Percentiles rank a stretch among this genome's conserved stretches.
phyloP scores from a whole-genome alignment of 495 filamentous ascomycete species.

The Lindgomyces ingoldianus region DNA sequence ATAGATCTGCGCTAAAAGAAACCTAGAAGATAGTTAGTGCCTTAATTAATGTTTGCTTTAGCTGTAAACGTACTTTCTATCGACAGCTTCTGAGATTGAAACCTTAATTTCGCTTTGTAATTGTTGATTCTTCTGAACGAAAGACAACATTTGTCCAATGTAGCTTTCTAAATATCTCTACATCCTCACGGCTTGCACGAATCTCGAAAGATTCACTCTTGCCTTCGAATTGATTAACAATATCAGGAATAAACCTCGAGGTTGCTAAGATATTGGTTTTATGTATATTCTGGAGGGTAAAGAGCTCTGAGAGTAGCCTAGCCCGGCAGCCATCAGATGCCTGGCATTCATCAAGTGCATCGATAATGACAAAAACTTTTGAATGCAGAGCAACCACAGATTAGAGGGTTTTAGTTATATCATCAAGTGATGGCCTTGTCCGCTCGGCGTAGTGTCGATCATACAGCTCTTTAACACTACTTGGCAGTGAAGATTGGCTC shows the following conservation, averaged over 20 bases:
- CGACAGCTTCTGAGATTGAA: not conserved
- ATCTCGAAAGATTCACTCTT: constrained; percentile 39
- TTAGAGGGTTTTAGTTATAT: constrained; percentile 17
- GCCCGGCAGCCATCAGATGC: not conserved
- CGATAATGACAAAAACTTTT: constrained; percentile 48
- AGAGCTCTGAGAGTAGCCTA: constrained; percentile 36
- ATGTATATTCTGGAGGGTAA: constrained; percentile 34
- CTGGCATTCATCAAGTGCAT: constrained; percentile 54
- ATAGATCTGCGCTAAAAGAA: constrained; percentile 19
- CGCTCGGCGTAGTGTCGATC: not conserved
- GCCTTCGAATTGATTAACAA: constrained; percentile 36
- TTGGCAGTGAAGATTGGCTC: not conserved
- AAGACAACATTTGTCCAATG: not conserved
- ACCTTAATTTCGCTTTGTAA: not conserved
- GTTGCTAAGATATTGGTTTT: constrained; percentile 47
- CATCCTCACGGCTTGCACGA: constrained; percentile 44
- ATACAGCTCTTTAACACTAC: not conserved
- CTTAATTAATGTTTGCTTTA: not conserved
- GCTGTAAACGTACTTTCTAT: not conserved
- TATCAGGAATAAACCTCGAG: constrained; percentile 45
- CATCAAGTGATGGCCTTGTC: not conserved
- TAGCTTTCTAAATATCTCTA: constrained; percentile 39
- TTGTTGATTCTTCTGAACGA: not conserved
- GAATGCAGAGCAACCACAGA: constrained; percentile 30
- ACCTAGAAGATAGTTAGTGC: not conserved